These are phyloP conservation scores for Coemansia sp. DNA, from an alignment of 371 early-diverging fungal species.

Conservation along the genomic window DNA sequence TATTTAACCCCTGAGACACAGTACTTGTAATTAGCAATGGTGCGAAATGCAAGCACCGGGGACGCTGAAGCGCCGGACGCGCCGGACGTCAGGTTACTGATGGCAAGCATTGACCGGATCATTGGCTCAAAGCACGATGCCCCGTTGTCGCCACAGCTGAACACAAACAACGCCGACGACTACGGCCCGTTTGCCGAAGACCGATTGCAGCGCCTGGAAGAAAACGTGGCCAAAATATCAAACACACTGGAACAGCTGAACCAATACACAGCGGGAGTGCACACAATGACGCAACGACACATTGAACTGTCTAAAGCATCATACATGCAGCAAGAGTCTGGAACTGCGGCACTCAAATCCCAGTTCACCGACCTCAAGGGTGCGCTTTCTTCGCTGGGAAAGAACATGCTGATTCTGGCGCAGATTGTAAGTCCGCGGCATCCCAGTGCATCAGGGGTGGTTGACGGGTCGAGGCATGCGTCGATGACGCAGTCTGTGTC, in stretches of 20 bases:
- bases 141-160: not conserved
- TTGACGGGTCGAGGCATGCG: not conserved
- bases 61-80: not conserved
- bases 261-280: slow-evolving; percentile 9
- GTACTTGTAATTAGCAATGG: not conserved
- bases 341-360: not conserved
- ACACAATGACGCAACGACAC: slow-evolving; percentile 13
- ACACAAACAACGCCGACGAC: not conserved
- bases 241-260: slow-evolving; percentile 2
- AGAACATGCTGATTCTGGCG: not conserved
- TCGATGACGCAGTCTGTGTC: not conserved
- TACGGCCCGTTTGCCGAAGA: not conserved
- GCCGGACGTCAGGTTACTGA: slow-evolving; percentile 4
- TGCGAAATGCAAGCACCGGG: not conserved
- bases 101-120: slow-evolving; percentile 21
- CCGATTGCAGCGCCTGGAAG: slow-evolving; percentile 12
- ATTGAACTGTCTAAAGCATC: slow-evolving; percentile 14
- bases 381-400: not conserved
- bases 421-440: not conserved
- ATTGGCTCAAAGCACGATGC: slow-evolving; percentile 1
- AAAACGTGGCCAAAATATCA: slow-evolving; percentile 2
- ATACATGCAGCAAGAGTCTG: slow-evolving; percentile 20
- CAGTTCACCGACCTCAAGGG: not conserved
- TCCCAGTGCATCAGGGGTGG: not conserved
- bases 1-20: not conserved